Percentiles rank a stretch among this genome's conserved stretches.
Conservation (phyloP, 352 stramenopile species). For the Globisporangium abappressorium region DNA sequence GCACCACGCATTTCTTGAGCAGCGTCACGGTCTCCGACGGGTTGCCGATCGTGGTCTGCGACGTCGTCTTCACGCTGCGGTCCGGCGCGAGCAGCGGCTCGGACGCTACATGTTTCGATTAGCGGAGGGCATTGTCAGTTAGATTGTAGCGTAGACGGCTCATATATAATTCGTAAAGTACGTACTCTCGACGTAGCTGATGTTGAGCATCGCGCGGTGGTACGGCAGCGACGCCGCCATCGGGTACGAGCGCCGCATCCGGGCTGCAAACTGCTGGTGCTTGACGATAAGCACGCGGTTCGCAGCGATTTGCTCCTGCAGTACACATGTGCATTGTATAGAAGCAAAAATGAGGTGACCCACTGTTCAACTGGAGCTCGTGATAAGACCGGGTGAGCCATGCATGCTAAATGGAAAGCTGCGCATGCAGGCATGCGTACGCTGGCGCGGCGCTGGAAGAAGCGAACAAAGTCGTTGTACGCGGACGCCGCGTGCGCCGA, state of each 20-base stretch:
- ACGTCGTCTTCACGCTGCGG: slow-evolving; percentile 15
- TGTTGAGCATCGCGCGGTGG: slow-evolving; percentile 42
- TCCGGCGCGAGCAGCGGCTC: slow-evolving; percentile 32
- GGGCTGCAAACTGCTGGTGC: slow-evolving; percentile 27
- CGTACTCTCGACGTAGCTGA: slow-evolving; percentile 47
- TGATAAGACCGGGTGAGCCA: too few relatives aligned
- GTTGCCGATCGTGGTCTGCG: slow-evolving; percentile 29
- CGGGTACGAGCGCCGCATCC: slow-evolving; percentile 27
- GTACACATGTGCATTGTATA: background rate
- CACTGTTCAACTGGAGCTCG: too few relatives aligned
- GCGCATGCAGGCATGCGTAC: slow-evolving; percentile 29
- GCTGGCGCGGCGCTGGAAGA: slow-evolving; percentile 51
- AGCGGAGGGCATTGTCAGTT: background rate
- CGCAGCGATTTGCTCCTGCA: slow-evolving; percentile 50
- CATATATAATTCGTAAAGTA: background rate
- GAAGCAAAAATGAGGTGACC: background rate
- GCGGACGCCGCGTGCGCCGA: slow-evolving; percentile 53
- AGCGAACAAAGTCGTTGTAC: slow-evolving; percentile 69
- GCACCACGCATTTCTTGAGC: slow-evolving; percentile 34
- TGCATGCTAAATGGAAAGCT: background rate
- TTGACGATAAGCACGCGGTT: slow-evolving; percentile 49
- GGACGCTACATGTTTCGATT: slow-evolving; percentile 29
- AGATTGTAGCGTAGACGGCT: background rate
- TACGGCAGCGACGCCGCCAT: slow-evolving; percentile 21
- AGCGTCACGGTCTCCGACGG: slow-evolving; percentile 25